phyloP scores from a whole-genome alignment of 2,329 filamentous ascomycete genomes.

The Exutisphaerella laricina region DNA sequence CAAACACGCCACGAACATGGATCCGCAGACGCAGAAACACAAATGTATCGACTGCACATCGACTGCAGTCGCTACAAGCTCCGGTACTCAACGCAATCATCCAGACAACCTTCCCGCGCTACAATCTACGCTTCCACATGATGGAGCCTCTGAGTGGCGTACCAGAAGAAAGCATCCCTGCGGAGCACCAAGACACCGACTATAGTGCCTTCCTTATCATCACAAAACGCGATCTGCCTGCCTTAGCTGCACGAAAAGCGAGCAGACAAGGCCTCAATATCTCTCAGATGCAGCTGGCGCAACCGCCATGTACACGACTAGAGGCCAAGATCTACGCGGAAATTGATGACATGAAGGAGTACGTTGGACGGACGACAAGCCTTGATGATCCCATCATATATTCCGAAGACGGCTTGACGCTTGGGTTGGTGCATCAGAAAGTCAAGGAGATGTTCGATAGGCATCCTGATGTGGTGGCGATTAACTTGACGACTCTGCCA shows the following conservation, averaged over 20 bases:
- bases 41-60: neutral
- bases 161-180: slow-evolving; percentile 11
- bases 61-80: neutral
- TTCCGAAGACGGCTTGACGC: slow-evolving; percentile 18
- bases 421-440: slow-evolving; percentile 20
- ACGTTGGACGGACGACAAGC: slow-evolving; percentile 18
- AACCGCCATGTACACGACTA: slow-evolving; percentile 19
- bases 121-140: slow-evolving; percentile 24
- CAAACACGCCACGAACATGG: slow-evolving; percentile 9
- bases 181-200: neutral
- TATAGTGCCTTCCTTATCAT: slow-evolving; percentile 23
- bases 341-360: slow-evolving; percentile 23
- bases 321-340: slow-evolving; percentile 22
- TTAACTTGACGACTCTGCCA: slow-evolving; percentile 14
- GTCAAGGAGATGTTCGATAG: slow-evolving; percentile 19
- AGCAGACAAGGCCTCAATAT: slow-evolving; percentile 12
- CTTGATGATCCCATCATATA: slow-evolving; percentile 15
- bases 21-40: neutral
- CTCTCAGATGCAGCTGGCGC: slow-evolving; percentile 21
- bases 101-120: slow-evolving; percentile 20
- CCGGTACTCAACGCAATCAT: slow-evolving; percentile 22
- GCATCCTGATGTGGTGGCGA: slow-evolving; percentile 22
- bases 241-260: slow-evolving; percentile 5
- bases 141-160: too few relatives aligned
- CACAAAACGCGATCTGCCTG: slow-evolving; percentile 14